Evolutionary conservation across 2,329 filamentous ascomycete genomes (phyloP), one percentile per base, ranked within the genome.

Genomic region (Aspergillus chevalieri): DNA sequence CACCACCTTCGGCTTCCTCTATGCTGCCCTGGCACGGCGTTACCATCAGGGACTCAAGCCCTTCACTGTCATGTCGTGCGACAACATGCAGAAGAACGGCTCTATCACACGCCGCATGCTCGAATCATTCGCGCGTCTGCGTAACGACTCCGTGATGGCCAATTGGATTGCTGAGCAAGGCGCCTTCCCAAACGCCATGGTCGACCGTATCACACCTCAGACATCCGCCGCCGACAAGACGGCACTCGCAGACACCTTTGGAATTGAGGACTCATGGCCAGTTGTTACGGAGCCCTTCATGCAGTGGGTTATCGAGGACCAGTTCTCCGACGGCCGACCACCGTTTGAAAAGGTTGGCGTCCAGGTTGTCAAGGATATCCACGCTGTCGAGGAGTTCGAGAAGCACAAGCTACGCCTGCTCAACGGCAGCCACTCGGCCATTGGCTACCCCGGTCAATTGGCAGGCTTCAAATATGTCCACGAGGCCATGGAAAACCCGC

Each of bases 51-150:
- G 76, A 3, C 71, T 77, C 44, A 74, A 71, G 61, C 77, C 77
- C 42, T 79, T 79, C 63, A 79, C 77, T 54, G 76, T 79, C 26
- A 57, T 79, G 59, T 79, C 77, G 3, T 79, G 77, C 60, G 77
- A 79, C 62, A 79, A 79, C 66, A 79, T 79, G 76, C 76, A 78
- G 67, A 77, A 77, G 69, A 79, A 79, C 62, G 77, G 77, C 47
- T 66, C 72, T 61, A 79, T 79, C 64, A 76, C 75, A 5, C 74
- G 75, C 33, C 58, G 69, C 62, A 79, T 79, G 77, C 74, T 79
- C 33, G 59, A 67, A 53, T 73, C 76, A 1, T 79, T 79, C 57
- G 77, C 77, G 2, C 68, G 67, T 24, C 66, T 75, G 43, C 70
- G 69, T 51, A 67, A 77, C 66, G 67, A 77, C 66, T 71, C 76